Conservation (phyloP, 768 basidiomycete species). For the Tulasnella calospora region DNA sequence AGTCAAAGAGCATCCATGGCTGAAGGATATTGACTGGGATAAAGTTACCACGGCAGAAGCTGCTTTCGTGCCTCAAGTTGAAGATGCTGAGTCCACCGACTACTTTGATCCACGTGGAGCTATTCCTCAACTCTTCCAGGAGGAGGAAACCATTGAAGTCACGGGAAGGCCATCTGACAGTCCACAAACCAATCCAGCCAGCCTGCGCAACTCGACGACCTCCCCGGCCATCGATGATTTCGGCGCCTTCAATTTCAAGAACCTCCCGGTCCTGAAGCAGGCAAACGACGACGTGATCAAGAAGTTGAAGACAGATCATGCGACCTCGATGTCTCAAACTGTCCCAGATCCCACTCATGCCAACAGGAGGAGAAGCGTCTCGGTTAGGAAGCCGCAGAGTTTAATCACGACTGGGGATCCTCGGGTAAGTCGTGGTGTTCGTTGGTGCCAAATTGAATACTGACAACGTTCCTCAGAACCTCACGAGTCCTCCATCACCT, state of each 20-base stretch:
- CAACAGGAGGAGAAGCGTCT: slow-evolving; percentile 70
- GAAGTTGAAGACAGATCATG: slow-evolving; percentile 88
- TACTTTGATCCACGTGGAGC: slow-evolving; percentile 98
- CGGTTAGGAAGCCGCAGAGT: slow-evolving; percentile 75
- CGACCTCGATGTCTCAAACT: slow-evolving; percentile 66
- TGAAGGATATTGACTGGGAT: slow-evolving; percentile 88
- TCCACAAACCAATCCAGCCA: slow-evolving; percentile 37
- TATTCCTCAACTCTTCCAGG: slow-evolving; percentile 82
- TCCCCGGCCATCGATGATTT: slow-evolving; percentile 79
- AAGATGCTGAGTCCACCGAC: slow-evolving; percentile 97
- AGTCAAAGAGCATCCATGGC: slow-evolving; percentile 88
- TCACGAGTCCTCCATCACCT: slow-evolving; percentile 83
- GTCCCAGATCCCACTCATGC: slow-evolving; percentile 24
- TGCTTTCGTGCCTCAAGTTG: slow-evolving; percentile 90
- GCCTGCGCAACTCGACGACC: slow-evolving; percentile 24
- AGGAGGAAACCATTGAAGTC: slow-evolving; percentile 64
- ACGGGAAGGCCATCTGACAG: slow-evolving; percentile 31
- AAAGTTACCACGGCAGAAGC: slow-evolving; percentile 83
- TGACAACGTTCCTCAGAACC: slow-evolving; percentile 36
- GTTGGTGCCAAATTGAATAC: not conserved
- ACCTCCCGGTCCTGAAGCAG: slow-evolving; percentile 90
- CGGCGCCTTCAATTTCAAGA: slow-evolving; percentile 98
- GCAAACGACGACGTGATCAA: slow-evolving; percentile 98
- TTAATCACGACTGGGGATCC: slow-evolving; percentile 64
- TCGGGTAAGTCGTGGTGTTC: slow-evolving; percentile 33